Percentiles rank a stretch among this genome's conserved stretches.
Conservation (phyloP, 345 rosid species). For the Jatropha curcas region DNA sequence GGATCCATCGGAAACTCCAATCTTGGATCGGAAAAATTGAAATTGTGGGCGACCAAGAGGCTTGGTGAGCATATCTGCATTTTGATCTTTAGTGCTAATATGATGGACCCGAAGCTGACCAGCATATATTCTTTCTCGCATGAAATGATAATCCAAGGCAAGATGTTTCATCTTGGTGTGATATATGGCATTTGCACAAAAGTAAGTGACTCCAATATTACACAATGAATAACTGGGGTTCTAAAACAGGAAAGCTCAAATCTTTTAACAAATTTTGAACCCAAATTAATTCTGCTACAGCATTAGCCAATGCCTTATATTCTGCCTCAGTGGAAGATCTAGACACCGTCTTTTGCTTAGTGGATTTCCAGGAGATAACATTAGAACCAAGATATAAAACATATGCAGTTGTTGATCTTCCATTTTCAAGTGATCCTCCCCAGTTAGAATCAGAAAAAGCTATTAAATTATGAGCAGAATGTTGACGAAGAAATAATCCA, state of each 20-base stretch:
- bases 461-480: too few relatives aligned
- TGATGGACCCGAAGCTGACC: background rate
- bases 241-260: background rate
- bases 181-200: background rate
- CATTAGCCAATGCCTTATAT: background rate
- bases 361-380: too few relatives aligned
- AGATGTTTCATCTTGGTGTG: too few relatives aligned
- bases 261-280: background rate
- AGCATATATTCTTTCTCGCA: background rate
- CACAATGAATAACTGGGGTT: background rate
- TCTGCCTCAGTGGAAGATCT: too few relatives aligned
- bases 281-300: background rate
- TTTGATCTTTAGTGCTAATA: background rate
- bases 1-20: too few relatives aligned
- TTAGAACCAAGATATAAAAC: background rate
- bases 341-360: too few relatives aligned
- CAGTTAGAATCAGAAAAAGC: too few relatives aligned
- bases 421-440: background rate
- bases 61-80: background rate
- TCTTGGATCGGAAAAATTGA: too few relatives aligned
- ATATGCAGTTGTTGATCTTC: background rate
- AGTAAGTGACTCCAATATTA: background rate
- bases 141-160: background rate
- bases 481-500: too few relatives aligned
- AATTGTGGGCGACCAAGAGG: background rate